Base-by-base conservation (phyloP, 1,284 basidiomycete species). In the Apiotrichum gracile region DNA sequence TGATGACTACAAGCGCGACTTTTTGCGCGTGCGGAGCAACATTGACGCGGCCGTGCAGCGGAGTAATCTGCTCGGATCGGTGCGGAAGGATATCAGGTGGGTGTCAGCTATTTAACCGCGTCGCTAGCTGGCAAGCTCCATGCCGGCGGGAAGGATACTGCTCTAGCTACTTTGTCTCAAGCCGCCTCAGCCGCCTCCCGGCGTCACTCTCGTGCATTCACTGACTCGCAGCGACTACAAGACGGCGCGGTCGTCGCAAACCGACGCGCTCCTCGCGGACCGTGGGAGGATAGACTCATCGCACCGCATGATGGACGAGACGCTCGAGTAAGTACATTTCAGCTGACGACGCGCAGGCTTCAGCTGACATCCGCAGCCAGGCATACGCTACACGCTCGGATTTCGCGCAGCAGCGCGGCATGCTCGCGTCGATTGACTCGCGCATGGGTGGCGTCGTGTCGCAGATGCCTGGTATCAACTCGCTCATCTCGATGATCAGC, bases 381-480 rank as follows among this genome's bases (percentile, higher is more conserved):
- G 96, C 96, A 27, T 96, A 97, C 66, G 94, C 92, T 63, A 97
- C 94, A 0, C 85, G 94, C n/a, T 81, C 88, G 33, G 93, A 97
- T 71, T 96, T 99, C 73, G 78, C 81, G n/a, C 81, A 84, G 47
- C 96, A 99, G 74, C 81, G 89, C 19, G 74, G 80, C 5, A 83
- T 86, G 27, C 77, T 99, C 37, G 76, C 82, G 10, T 80, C 83
- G 21, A 90, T 96, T 61, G 88, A 89, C 68, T 78, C 83, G 10
- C 83, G 93, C 22, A 92, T 99, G 84, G 76, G 81, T 45, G 81
- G 84, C 47, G 88, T 93, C 19, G 76, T 94, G 19, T 85, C 81
- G 62, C 85, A 88, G 31, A 87, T 98, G 72, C 94, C 96, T 12
- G 93, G 92, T 1, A 85, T 99, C 61, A 94, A 93, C 76, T 89